phyloP scores from a whole-genome alignment of 2,329 filamentous ascomycete species.

The Aspergillus eucalypticola region DNA sequence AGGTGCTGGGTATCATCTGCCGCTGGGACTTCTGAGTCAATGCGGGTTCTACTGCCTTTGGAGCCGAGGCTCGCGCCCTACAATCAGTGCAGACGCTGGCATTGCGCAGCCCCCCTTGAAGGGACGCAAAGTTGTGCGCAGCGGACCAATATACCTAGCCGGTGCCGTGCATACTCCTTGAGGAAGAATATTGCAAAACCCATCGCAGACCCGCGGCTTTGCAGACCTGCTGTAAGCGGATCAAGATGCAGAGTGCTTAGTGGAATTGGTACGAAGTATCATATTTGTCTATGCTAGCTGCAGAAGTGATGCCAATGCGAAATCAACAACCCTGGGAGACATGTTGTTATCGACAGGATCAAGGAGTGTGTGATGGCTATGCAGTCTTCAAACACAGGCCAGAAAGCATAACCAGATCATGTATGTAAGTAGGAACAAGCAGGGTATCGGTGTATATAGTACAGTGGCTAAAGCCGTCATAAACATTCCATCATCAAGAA shows the following conservation, averaged over 20 bases:
- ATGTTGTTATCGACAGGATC: not conserved
- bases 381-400: not conserved
- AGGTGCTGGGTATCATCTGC: too few relatives aligned
- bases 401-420: not conserved
- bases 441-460: slow-evolving; percentile 7
- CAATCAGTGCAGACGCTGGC: too few relatives aligned
- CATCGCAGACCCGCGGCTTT: too few relatives aligned
- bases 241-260: not conserved
- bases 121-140: too few relatives aligned
- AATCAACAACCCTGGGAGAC: not conserved
- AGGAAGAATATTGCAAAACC: too few relatives aligned
- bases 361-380: not conserved
- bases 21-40: too few relatives aligned
- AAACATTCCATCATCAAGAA: slow-evolving; percentile 1
- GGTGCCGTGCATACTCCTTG: too few relatives aligned
- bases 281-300: not conserved
- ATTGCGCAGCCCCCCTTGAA: too few relatives aligned
- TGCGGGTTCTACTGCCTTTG: too few relatives aligned
- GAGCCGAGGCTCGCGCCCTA: too few relatives aligned
- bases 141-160: too few relatives aligned
- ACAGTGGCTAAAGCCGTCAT: not conserved
- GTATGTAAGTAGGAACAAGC: not conserved
- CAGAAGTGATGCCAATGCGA: not conserved
- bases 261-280: not conserved
- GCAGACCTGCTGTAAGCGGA: not conserved